phyloP scores from a whole-genome alignment of 208 protist genomes.

The Trypanosoma boissoni region DNA sequence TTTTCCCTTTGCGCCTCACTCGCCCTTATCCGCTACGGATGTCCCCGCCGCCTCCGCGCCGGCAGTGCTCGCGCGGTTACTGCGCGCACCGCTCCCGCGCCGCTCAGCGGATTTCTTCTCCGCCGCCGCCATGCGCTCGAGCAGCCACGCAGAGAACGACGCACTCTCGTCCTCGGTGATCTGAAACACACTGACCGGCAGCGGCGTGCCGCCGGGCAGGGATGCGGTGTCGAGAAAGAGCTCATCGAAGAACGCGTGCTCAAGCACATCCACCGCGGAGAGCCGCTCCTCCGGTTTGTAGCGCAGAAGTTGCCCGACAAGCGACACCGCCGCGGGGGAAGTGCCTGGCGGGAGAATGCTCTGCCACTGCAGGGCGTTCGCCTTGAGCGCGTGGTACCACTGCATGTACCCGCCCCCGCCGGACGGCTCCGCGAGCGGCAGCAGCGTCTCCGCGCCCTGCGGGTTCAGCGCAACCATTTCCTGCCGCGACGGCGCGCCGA shows the following conservation, averaged over 20 bases:
- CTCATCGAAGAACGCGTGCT: constrained; percentile 97
- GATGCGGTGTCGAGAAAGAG: constrained; percentile 64
- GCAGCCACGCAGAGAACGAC: constrained; percentile 13
- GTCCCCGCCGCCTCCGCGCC: no score
- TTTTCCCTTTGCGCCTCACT: no score
- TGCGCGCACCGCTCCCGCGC: no score
- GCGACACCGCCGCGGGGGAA: constrained; percentile 92
- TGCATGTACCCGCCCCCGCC: constrained; percentile 34
- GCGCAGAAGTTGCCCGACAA: constrained; percentile 94
- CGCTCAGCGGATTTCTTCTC: constrained; percentile 1
- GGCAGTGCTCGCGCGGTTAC: no score
- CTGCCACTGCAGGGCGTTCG: constrained; percentile 94
- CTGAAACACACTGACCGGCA: constrained; percentile 70
- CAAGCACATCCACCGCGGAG: constrained; percentile 96
- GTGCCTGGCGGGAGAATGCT: constrained; percentile 81
- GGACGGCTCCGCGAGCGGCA: constrained; percentile 8
- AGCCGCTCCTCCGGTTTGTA: constrained; percentile 96
- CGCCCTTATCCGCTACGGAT: no score
- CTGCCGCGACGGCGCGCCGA: constrained; percentile 90
- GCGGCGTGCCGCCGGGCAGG: constrained; percentile 45
- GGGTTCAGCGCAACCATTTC: constrained; percentile 97
- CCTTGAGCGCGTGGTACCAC: constrained; percentile 95
- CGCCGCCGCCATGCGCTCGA: constrained; percentile 23
- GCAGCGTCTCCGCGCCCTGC: constrained; percentile 85
- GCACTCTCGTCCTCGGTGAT: constrained; percentile 40